These are phyloP conservation scores for Leccinum sublutescens DNA, from an alignment of 768 basidiomycete species.

Conservation along the genomic window DNA sequence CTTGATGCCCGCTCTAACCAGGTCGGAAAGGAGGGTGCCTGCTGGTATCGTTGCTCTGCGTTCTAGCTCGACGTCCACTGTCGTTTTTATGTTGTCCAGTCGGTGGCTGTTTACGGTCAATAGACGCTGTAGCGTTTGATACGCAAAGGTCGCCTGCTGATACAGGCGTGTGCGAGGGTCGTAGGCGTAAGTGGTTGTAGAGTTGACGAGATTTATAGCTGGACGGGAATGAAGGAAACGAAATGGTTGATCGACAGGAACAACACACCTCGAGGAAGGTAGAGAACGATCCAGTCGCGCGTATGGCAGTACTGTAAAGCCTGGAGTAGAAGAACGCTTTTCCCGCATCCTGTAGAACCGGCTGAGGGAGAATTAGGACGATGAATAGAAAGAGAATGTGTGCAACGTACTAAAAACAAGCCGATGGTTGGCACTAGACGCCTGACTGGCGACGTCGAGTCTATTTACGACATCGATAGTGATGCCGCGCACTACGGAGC, in stretches of 20 bases:
- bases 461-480: constrained; percentile 56
- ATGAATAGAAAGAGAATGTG: neutral
- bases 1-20: constrained; percentile 58
- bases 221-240: neutral
- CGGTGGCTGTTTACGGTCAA: constrained; percentile 52
- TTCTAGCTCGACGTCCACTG: constrained; percentile 44
- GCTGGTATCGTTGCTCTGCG: constrained; percentile 43
- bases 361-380: constrained; percentile 38
- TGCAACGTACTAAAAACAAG: constrained; percentile 66
- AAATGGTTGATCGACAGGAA: neutral
- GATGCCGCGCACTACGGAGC: constrained; percentile 65
- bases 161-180: constrained; percentile 77
- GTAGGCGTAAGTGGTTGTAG: constrained; percentile 69
- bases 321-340: constrained; percentile 77
- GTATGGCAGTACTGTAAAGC: constrained; percentile 63
- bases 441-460: constrained; percentile 49
- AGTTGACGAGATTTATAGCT: constrained; percentile 68
- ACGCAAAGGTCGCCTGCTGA: constrained; percentile 66
- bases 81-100: constrained; percentile 42
- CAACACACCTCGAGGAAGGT: constrained; percentile 71
- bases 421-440: constrained; percentile 51
- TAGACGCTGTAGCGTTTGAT: constrained; percentile 62
- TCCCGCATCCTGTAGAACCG: constrained; percentile 75
- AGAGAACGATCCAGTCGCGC: constrained; percentile 78
- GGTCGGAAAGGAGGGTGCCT: constrained; percentile 50